These are phyloP conservation scores for Penicillium goetzii DNA, from an alignment of 495 filamentous ascomycete genomes.

Conservation along the genomic window DNA sequence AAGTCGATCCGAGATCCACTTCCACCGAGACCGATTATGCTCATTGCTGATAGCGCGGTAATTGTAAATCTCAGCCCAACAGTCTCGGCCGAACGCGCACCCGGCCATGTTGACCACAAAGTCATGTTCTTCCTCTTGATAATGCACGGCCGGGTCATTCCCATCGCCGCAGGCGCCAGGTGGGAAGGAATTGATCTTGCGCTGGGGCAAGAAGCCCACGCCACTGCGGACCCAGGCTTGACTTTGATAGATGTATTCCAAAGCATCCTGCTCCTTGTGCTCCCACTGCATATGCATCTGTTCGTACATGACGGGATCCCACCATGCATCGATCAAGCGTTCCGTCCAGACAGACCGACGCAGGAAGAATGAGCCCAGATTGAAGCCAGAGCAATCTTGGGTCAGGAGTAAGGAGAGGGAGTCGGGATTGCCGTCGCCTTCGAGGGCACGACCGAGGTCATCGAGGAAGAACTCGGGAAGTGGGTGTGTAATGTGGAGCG, in stretches of 20 bases:
- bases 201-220: conserved; percentile 87
- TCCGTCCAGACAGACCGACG: conserved; percentile 86
- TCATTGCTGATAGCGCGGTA: conserved; percentile 87
- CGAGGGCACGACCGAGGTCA: conserved; percentile 64
- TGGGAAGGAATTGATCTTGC: conserved; percentile 93
- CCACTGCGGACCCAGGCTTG: conserved; percentile 93
- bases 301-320: conserved; percentile 97
- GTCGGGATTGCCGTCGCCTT: conserved; percentile 70
- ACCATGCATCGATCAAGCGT: conserved; percentile 93
- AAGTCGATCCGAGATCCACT: conserved; percentile 53
- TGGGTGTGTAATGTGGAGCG: conserved; percentile 90
- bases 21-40: conserved; percentile 81
- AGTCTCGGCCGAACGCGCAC: conserved; percentile 94
- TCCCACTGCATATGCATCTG: conserved; percentile 99
- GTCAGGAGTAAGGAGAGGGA: conserved; percentile 88
- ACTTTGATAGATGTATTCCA: conserved; percentile 88
- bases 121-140: conserved; percentile 81
- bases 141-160: conserved; percentile 78
- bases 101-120: conserved; percentile 99
- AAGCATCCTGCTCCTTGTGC: conserved; percentile 95
- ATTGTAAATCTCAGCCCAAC: conserved; percentile 95
- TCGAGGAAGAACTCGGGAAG: conserved; percentile 74
- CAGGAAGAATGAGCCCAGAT: conserved; percentile 94
- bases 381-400: conserved; percentile 96
- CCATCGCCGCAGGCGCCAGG: conserved; percentile 82